Base-by-base conservation (phyloP, 2,329 filamentous ascomycete species). In the Verticillium isaacii region DNA sequence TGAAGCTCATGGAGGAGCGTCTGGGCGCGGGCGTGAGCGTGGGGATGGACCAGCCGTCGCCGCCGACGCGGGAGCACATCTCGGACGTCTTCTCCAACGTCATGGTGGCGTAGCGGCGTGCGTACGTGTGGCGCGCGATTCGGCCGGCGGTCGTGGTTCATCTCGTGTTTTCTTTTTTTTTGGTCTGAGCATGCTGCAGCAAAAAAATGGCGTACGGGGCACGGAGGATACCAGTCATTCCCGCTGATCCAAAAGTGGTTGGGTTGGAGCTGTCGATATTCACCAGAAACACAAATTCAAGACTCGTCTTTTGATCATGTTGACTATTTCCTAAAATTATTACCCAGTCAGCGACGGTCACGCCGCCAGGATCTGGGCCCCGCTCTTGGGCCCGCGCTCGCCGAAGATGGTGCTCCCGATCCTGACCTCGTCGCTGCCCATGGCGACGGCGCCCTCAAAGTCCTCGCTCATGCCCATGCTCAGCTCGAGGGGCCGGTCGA, bases 391-490 rank as follows among this genome's bases (percentile, higher is more conserved):
- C 17, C 92, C 92, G 71, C 95, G 84, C 71, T 88, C 80, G 1
- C 95, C 95, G 73, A 99, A 99, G 62, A 99, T 97, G 2, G 91
- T 94, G 71, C 92, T 98, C 1, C 95, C 95, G 9, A 99, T 87
- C 62, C 95, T 85, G 6, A 99, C 93, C 81, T 98, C 93, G 68
- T 86, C 83, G 77, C 93, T 97, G 0, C 95, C 95, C 80, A 92
- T 80, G 14, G 76, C 77, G 70, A 98, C 89, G 0, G 95, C 95
- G 8, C 89, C 90, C 79, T 97, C 93, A 74, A 94, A 99, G 75
- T 99, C 95, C 71, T 92, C 88, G 73, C 93, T 97, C 95, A 99
- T 99, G 7, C 94, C 94, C 94, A 99, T 99, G 76, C 93, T 97
- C 76, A 98, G 75, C 80, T 97, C 93, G 69, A 97, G 73, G 64